Evolutionary conservation across 148 eudicot genomes (phyloP).

Genomic region (Persicaria maculosa): DNA sequence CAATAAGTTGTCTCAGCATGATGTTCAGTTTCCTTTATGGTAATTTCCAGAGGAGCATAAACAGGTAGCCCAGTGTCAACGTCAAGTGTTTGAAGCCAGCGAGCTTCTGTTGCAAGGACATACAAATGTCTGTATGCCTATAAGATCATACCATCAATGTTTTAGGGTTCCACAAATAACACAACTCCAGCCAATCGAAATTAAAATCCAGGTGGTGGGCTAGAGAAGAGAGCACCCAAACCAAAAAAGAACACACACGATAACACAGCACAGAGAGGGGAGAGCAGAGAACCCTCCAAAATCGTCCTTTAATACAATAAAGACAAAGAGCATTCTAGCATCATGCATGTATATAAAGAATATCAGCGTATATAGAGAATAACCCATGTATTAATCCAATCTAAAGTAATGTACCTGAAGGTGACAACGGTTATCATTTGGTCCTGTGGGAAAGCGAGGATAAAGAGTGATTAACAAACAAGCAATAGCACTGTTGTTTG

Average conservation of each 20-base stretch:
- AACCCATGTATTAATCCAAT: not conserved
- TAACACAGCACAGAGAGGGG: not conserved
- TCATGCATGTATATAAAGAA: not conserved
- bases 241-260: not conserved
- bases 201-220: not conserved
- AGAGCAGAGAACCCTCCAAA: not conserved
- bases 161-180: no score
- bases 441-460: constrained; percentile 94
- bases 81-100: constrained; percentile 93
- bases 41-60: constrained; percentile 91
- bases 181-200: not conserved
- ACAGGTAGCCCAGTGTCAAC: constrained; percentile 94
- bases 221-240: not conserved
- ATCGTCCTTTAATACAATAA: not conserved
- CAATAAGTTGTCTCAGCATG: constrained; percentile 88
- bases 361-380: not conserved
- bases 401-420: constrained; percentile 54
- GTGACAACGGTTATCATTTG: constrained; percentile 95
- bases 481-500: constrained; percentile 73
- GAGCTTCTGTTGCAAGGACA: constrained; percentile 96
- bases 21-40: constrained; percentile 70
- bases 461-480: constrained; percentile 72
- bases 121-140: constrained; percentile 98
- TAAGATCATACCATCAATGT: not conserved
- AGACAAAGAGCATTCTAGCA: not conserved